These are phyloP conservation scores for Leccinellum luteum DNA, from an alignment of 768 basidiomycete genomes.

Conservation along the genomic window DNA sequence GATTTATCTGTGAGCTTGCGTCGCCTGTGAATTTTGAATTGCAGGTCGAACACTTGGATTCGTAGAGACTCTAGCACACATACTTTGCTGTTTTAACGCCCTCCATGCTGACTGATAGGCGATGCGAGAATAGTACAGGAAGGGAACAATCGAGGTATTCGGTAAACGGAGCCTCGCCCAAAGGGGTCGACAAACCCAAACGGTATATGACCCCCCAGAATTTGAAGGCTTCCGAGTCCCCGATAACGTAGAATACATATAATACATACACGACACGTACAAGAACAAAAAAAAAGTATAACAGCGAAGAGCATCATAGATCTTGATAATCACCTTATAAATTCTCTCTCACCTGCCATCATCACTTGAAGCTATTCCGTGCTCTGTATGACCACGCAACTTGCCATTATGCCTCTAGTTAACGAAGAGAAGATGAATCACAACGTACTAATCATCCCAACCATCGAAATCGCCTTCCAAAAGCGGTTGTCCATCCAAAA, in stretches of 20 bases:
- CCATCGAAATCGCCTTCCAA: conserved; percentile 8
- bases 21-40: conserved; percentile 42
- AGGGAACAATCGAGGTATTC: background rate
- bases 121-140: background rate
- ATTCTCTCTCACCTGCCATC: background rate
- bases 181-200: conserved; percentile 8
- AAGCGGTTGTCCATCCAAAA: conserved; percentile 31
- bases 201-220: conserved; percentile 6
- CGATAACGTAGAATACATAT: background rate
- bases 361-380: too few species aligned
- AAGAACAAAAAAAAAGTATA: background rate
- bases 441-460: background rate
- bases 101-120: conserved; percentile 18
- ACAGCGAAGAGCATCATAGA: background rate
- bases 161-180: too few species aligned
- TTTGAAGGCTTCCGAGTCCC: background rate
- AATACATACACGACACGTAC: background rate
- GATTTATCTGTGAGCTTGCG: conserved; percentile 79
- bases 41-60: background rate
- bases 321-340: background rate
- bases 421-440: background rate
- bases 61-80: background rate
- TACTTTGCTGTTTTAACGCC: conserved; percentile 37
- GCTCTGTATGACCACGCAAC: background rate
- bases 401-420: background rate